Conservation (phyloP, 1,139 yeast genomes). For the Pichia cactophila region DNA sequence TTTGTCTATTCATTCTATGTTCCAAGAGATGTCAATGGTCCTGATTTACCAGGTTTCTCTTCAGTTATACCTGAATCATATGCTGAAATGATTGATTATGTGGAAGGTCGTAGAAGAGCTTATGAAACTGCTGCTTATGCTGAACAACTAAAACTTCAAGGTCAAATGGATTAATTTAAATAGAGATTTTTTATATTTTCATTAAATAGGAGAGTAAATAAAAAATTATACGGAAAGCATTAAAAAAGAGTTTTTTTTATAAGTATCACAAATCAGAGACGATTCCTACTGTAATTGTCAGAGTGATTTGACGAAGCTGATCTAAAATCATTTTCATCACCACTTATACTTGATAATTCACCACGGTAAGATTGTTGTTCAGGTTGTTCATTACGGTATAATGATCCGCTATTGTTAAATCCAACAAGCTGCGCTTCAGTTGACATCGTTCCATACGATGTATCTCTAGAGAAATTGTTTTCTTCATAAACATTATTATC, state of each 20-base stretch:
- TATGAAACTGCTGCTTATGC: constrained; percentile 71
- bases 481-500: background rate
- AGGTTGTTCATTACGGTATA: constrained; percentile 8
- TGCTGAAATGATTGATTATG: constrained; percentile 84
- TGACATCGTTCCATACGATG: constrained; percentile 8
- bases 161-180: constrained; percentile 8
- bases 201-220: background rate
- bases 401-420: constrained; percentile 36
- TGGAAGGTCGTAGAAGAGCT: constrained; percentile 87
- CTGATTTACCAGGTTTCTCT: constrained; percentile 38
- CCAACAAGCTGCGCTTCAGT: constrained; percentile 42
- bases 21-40: constrained; percentile 43
- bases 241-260: background rate
- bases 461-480: constrained; percentile 9
- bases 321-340: constrained; percentile 2
- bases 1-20: constrained; percentile 86
- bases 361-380: constrained; percentile 23
- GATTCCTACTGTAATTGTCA: background rate
- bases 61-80: constrained; percentile 83
- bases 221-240: background rate
- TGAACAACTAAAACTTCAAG: constrained; percentile 30
- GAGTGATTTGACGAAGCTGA: background rate
- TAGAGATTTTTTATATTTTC: background rate
- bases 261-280: background rate
- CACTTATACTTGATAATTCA: constrained; percentile 10